A percentile compares a stretch with the other conserved stretches of the same genome.
Evolutionary conservation across 2,329 filamentous ascomycete genomes (phyloP).

Genomic region (Bipolaris oryzae): DNA sequence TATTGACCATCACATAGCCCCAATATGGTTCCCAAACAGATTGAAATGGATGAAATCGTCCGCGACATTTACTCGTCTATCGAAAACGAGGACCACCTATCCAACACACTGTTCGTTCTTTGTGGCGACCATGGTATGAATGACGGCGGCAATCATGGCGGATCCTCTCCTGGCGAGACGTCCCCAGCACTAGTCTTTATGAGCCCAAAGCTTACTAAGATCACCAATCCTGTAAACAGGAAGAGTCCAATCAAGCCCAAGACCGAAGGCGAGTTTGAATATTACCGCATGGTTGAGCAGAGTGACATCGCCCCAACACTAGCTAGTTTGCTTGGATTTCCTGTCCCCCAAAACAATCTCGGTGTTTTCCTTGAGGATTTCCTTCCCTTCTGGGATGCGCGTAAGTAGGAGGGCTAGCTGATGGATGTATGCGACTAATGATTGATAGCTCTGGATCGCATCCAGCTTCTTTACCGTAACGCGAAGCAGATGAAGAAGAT

Average conservation of each 20-base stretch:
- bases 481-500: slow-evolving; percentile 80
- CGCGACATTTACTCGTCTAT: slow-evolving; percentile 77
- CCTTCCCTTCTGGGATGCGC: slow-evolving; percentile 73
- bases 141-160: slow-evolving; percentile 94
- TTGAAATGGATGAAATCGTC: slow-evolving; percentile 89
- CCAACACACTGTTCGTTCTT: slow-evolving; percentile 80
- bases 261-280: slow-evolving; percentile 70
- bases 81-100: slow-evolving; percentile 70
- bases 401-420: slow-evolving; percentile 60
- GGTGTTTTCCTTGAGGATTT: slow-evolving; percentile 84
- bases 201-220: slow-evolving; percentile 75
- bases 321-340: slow-evolving; percentile 83
- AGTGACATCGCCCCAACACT: slow-evolving; percentile 92
- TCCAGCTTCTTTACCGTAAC: slow-evolving; percentile 76
- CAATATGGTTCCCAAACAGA: slow-evolving; percentile 91
- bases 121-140: slow-evolving; percentile 99
- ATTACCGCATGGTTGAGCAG: slow-evolving; percentile 86
- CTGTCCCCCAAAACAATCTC: slow-evolving; percentile 86
- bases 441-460: slow-evolving; percentile 55
- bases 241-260: slow-evolving; percentile 63
- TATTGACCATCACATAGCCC: slow-evolving; percentile 59
- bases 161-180: slow-evolving; percentile 91
- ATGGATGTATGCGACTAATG: slow-evolving; percentile 30
- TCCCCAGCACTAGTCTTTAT: slow-evolving; percentile 91
- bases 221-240: slow-evolving; percentile 50